Conservation (phyloP, 2,329 filamentous ascomycete species). For the Xylaria sp. region DNA sequence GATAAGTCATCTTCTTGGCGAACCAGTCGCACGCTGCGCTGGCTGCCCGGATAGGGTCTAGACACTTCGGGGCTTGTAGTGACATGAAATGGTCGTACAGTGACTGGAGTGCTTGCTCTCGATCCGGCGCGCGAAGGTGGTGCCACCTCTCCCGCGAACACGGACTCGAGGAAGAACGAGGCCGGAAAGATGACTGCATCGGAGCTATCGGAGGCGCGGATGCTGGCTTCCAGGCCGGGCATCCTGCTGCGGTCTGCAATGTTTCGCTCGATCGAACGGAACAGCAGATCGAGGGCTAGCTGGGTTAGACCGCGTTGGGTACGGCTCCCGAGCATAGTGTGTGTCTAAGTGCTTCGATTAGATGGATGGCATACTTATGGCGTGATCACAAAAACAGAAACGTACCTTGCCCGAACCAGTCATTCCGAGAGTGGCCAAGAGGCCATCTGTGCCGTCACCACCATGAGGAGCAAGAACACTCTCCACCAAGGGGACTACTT, state of each 20-base stretch:
- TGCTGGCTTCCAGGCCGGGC: constrained; percentile 62
- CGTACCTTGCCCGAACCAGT: constrained; percentile 91
- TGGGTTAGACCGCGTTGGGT: constrained; percentile 86
- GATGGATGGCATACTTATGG: neutral
- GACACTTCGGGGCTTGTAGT: constrained; percentile 24
- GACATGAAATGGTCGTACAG: constrained; percentile 48
- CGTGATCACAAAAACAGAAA: neutral
- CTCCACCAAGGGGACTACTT: constrained; percentile 68
- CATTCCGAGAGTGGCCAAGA: constrained; percentile 87
- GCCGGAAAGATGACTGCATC: constrained; percentile 75
- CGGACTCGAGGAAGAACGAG: constrained; percentile 68
- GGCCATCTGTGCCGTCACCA: constrained; percentile 76
- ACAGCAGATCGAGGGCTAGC: constrained; percentile 83
- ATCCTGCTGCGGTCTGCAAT: constrained; percentile 59
- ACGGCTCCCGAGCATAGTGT: constrained; percentile 88
- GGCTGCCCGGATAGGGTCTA: constrained; percentile 31
- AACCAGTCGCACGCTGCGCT: constrained; percentile 44
- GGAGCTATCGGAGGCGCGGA: constrained; percentile 71
- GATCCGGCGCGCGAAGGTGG: constrained; percentile 55
- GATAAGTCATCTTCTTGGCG: constrained; percentile 29
- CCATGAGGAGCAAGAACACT: constrained; percentile 70
- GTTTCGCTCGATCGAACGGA: constrained; percentile 69
- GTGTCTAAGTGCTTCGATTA: constrained; percentile 56
- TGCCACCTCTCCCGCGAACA: constrained; percentile 59
- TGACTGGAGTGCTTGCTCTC: constrained; percentile 64